Base-by-base conservation (phyloP, 2,329 filamentous ascomycete species). In the Botrytis medusae region DNA sequence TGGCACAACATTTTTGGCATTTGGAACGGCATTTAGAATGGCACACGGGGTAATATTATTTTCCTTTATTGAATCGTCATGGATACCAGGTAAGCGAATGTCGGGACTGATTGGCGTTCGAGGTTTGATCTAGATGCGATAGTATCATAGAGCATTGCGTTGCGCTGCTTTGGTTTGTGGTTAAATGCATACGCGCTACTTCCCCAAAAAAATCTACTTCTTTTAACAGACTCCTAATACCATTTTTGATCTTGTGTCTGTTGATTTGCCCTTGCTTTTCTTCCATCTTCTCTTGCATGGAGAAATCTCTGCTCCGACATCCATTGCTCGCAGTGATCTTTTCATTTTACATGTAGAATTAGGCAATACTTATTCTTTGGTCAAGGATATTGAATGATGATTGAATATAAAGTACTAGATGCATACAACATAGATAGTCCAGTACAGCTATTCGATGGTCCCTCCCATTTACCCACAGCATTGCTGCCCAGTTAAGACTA, bases 41-140 rank as follows among this genome's bases (percentile, higher is more conserved):
- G 22, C 34, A 57, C 18, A 16, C 18, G 64, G 64, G 48, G 12
- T 22, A 32, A 57, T 57, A 29, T 29, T 29, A 10, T 57, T 42
- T 57, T 32, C 5, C 32, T 57, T 57, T 68, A 16, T 42, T 42
- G 34, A 68, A 68, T 68, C 46, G 18, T 57, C 22, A 57, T 29
- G 64, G 64, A 68, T 68, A 68, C 64, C 64, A 68, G 64, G 48
- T 42, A 29, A 57, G 46, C 64, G 54, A 68, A 6, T 32, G 34
- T 68, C 25, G 25, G 64, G 64, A 68, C 51, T 68, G 48, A 48
- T 68, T 37, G 64, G 64, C 64, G 64, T 68, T 68, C 8, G 64
- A 57, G 64, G 64, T 68, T 57, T 32, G 37, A 57, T 68, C 64
- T 68, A 68, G 64, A 68, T 68, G 46, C 64, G 64, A 68, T 68